Percentiles rank a stretch among this genome's conserved stretches.
These are phyloP conservation scores for Leptographium wingfieldii DNA, from an alignment of 2,329 filamentous ascomycete genomes.

Conservation along the genomic window DNA sequence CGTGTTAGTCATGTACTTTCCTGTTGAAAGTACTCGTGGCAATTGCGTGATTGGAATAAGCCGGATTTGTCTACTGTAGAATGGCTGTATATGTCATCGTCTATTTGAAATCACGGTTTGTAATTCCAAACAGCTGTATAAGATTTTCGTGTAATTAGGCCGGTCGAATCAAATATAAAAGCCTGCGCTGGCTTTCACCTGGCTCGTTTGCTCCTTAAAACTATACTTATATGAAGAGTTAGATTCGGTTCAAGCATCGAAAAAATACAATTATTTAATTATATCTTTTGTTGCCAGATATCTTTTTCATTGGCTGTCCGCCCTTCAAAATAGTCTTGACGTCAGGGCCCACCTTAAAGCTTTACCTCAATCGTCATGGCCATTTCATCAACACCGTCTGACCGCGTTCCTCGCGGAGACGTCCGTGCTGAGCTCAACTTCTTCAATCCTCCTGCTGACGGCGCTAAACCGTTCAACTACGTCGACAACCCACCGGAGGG, in stretches of 20 bases:
- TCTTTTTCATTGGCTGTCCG: background rate
- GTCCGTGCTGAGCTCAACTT: constrained; percentile 53
- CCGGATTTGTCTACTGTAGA: background rate
- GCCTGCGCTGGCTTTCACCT: background rate
- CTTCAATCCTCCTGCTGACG: constrained; percentile 48
- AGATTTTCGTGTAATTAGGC: background rate
- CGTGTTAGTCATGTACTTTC: background rate
- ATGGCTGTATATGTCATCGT: background rate
- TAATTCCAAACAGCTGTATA: background rate
- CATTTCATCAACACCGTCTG: background rate
- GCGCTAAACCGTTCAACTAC: constrained; percentile 49
- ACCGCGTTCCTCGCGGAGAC: constrained; percentile 40
- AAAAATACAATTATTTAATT: background rate
- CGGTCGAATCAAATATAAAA: background rate
- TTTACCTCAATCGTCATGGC: background rate
- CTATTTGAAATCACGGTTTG: background rate
- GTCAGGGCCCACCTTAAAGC: background rate
- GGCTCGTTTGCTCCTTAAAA: background rate
- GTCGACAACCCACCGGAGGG: constrained; percentile 52
- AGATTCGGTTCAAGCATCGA: background rate
- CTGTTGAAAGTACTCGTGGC: background rate
- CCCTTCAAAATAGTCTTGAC: background rate
- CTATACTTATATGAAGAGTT: background rate
- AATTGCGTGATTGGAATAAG: background rate
- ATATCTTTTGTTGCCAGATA: background rate